Evolutionary conservation across 129 eudicot species (phyloP), one percentile per base, ranked within the genome.

Genomic region (Chrysanthemum lavandulifolium): DNA sequence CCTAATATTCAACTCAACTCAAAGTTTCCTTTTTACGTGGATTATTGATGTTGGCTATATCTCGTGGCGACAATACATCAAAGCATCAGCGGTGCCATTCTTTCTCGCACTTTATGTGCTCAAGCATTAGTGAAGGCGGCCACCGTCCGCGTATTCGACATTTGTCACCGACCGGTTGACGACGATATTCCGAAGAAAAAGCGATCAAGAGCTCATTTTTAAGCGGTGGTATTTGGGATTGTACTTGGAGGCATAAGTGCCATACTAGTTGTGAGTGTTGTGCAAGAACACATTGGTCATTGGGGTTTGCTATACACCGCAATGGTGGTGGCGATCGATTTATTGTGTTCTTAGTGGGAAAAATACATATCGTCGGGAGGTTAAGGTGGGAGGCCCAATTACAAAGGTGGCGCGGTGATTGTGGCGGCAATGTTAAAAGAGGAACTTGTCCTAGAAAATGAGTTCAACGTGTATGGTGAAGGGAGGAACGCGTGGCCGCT

Each of bases 111-210:
- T 90, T 19, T 85, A 90, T 78, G 18, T 82, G 14, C 59, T 88
- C 29, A 57, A 77, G n/a, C 40, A 25, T 87, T 1, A 95, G 97
- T 1, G 91, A 87, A 64, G 95, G 97, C 10, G 97, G 95, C 2
- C 97, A 90, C 67, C 87, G 87, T 61, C 97, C 97, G 1, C 87
- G 94, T 12, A 91, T 90, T 0, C 97, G 66, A 83, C 95, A 4
- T 90, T 90, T 19, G 97, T 89, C 1, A 95, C 97, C 5, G 97
- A 90, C 61, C 97, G 87, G 63, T 90, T 55, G 87, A 85, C 19
- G 87, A 85, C 68, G 19, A 78, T 19, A 61, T 75, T 1, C 84
- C 87, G 87, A 62, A 50, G 88, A 90, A 68, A 83, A 68, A 73
- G 75, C 59, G n/a, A 86, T 85, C 43, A 90, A 87, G 75, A 87